Percentiles rank a stretch among this genome's conserved stretches.
Conservation (phyloP, 2,329 filamentous ascomycete species). For the Botrytis pseudocinerea region DNA sequence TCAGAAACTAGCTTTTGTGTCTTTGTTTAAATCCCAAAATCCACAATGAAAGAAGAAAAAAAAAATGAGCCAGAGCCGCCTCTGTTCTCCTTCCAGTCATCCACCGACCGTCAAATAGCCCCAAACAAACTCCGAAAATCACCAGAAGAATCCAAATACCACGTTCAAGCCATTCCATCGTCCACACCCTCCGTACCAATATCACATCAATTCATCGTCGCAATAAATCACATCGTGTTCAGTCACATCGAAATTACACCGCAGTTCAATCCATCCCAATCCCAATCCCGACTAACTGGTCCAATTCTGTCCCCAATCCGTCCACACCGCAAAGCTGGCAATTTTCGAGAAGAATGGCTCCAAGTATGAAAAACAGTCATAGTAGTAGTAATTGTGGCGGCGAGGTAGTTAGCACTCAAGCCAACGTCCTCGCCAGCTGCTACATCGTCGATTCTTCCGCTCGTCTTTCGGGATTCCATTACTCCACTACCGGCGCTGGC, state of each 20-base stretch:
- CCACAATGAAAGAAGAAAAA: neutral
- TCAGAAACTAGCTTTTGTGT: neutral
- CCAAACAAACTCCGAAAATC: neutral
- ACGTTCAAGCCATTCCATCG: neutral
- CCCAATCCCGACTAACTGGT: neutral
- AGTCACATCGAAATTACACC: constrained; percentile 9
- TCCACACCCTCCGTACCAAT: neutral
- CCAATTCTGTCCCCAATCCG: constrained; percentile 16
- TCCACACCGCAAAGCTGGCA: constrained; percentile 40
- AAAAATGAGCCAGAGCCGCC: neutral
- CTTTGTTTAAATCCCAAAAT: neutral
- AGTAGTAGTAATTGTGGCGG: constrained; percentile 75
- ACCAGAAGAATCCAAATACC: neutral
- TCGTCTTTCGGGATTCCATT: constrained; percentile 81
- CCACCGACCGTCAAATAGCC: neutral
- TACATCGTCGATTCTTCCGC: constrained; percentile 77
- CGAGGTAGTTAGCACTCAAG: constrained; percentile 55
- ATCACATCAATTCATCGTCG: neutral
- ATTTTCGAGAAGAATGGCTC: constrained; percentile 39
- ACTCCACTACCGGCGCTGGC: constrained; percentile 89
- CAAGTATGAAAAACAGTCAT: constrained; percentile 40
- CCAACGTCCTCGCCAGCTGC: constrained; percentile 86
- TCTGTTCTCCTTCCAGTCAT: neutral
- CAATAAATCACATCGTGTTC: neutral
- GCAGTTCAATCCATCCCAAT: constrained; percentile 14